Conservation (phyloP, 192 early-diverging fungal genomes). For the Mortierella alpina region DNA sequence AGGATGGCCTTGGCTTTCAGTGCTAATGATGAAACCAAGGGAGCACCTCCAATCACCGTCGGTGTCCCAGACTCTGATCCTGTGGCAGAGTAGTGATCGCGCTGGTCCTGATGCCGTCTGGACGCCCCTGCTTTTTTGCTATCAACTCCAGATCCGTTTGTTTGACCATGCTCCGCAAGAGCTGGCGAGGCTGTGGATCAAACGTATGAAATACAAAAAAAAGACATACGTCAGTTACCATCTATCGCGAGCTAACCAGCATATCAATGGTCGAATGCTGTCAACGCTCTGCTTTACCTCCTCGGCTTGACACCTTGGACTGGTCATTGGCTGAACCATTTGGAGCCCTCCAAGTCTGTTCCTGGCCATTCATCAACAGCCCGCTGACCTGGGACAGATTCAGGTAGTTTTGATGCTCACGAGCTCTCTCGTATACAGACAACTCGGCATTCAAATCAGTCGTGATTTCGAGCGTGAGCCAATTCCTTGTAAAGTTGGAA, state of each 20-base stretch:
- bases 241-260: too few relatives aligned
- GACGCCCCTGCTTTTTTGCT: conserved; percentile 11
- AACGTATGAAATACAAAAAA: not conserved
- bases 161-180: not conserved
- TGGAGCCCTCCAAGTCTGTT: not conserved
- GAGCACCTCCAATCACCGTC: conserved; percentile 13
- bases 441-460: conserved; percentile 58
- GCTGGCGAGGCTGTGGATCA: conserved; percentile 11
- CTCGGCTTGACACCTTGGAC: conserved; percentile 11
- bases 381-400: conserved; percentile 17
- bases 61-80: conserved; percentile 40
- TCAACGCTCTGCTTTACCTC: conserved; percentile 2
- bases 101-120: conserved; percentile 32
- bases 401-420: conserved; percentile 28
- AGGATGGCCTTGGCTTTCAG: conserved; percentile 48
- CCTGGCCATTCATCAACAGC: conserved; percentile 1
- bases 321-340: not conserved
- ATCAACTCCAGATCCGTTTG: not conserved
- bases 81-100: conserved; percentile 25
- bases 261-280: not conserved
- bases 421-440: conserved; percentile 50
- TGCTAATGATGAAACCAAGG: conserved; percentile 28
- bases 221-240: not conserved
- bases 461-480: conserved; percentile 57
- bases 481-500: conserved; percentile 81